These are phyloP conservation scores for Hypoxylon sp. DNA, from an alignment of 2,329 filamentous ascomycete species.

Conservation along the genomic window DNA sequence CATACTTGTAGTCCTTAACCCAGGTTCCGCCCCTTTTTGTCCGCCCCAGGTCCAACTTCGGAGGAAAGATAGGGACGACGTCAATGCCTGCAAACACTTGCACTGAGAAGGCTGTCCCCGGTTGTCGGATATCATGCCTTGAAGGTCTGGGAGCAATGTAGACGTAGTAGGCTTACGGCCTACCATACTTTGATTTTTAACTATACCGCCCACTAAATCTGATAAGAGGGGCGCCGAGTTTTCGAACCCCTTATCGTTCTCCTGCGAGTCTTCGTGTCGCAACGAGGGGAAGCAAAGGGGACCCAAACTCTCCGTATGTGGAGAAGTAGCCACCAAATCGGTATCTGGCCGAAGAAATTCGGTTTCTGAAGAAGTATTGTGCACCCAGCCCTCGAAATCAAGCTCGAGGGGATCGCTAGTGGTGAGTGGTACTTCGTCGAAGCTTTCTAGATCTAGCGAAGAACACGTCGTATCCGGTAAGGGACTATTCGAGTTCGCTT, in stretches of 20 bases:
- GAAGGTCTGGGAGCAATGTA: not conserved
- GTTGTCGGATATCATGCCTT: not conserved
- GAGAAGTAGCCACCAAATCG: not conserved
- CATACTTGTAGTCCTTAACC: not conserved
- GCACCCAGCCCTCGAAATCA: not conserved
- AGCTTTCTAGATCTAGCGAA: not conserved
- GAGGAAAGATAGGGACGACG: slow-evolving; percentile 4
- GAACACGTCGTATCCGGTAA: not conserved
- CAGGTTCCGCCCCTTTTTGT: not conserved
- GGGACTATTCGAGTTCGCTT: not conserved
- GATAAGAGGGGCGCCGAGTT: not conserved
- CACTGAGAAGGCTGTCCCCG: not conserved
- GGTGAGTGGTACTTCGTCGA: not conserved
- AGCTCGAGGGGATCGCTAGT: not conserved
- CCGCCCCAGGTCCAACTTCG: slow-evolving; percentile 2
- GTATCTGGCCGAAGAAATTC: not conserved
- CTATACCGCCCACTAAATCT: not conserved
- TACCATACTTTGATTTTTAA: not conserved
- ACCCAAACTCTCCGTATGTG: not conserved
- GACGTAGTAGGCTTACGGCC: not conserved
- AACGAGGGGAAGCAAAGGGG: not conserved
- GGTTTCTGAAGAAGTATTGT: not conserved
- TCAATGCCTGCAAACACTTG: not conserved
- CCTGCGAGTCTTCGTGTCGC: not conserved
- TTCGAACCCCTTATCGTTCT: not conserved